Evolutionary conservation across 345 rosid genomes (phyloP).

Genomic region (Luvunga scandens): DNA sequence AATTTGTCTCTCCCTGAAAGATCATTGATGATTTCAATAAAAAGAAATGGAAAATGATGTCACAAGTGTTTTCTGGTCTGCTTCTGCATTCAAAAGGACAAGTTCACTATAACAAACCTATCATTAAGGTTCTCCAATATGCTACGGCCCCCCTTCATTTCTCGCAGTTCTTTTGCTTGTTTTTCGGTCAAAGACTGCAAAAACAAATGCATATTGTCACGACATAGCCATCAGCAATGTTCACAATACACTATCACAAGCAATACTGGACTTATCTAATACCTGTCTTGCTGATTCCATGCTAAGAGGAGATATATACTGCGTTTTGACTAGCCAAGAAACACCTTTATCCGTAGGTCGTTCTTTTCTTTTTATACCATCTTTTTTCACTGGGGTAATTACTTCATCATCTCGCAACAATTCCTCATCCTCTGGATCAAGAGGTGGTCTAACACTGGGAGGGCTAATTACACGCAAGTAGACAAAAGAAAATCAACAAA

Average conservation of each 20-base stretch:
- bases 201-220: slow-evolving; percentile 13
- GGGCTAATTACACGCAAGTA: slow-evolving; percentile 44
- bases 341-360: slow-evolving; percentile 95
- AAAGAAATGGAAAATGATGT: not conserved
- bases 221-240: slow-evolving; percentile 12
- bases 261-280: slow-evolving; percentile 10
- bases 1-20: slow-evolving; percentile 82
- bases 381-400: slow-evolving; percentile 73
- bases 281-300: slow-evolving; percentile 88
- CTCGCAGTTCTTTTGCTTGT: slow-evolving; percentile 90
- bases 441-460: slow-evolving; percentile 57
- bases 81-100: slow-evolving; percentile 5
- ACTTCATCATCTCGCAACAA: slow-evolving; percentile 82
- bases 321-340: slow-evolving; percentile 96
- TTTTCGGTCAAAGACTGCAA: slow-evolving; percentile 91
- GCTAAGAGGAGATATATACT: slow-evolving; percentile 87
- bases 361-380: slow-evolving; percentile 84
- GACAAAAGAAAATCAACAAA: slow-evolving; percentile 18
- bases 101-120: slow-evolving; percentile 52
- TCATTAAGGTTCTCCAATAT: slow-evolving; percentile 72
- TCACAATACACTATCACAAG: not conserved
- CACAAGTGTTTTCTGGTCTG: not conserved
- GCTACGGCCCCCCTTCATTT: slow-evolving; percentile 68
- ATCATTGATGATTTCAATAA: slow-evolving; percentile 8
- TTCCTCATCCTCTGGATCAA: slow-evolving; percentile 92